Base-by-base conservation (phyloP, 805 yeast genomes). In the Sugiyamaella mastotermitis region DNA sequence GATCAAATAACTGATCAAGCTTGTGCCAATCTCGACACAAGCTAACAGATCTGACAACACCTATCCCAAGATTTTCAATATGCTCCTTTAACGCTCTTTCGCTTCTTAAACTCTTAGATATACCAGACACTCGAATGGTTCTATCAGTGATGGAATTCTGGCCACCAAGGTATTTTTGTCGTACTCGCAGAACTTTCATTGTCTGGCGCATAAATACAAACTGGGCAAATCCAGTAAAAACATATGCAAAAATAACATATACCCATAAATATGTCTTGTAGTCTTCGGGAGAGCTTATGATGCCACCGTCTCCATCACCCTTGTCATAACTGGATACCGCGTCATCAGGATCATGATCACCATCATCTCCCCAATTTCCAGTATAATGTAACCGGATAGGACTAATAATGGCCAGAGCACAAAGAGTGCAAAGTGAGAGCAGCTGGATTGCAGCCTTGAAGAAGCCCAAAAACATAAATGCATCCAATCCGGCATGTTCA, bases 401-500 rank as follows among this genome's bases (percentile, higher is more conserved):
- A 1, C 94, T 81, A 15, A 90, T 82, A 2, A 90, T 69, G 4
- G 76, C 63, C 7, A 83, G 64, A 1, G 95, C 87, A 51, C 84
- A 75, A 2, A 83, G 41, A 33, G 84, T 71, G 53, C 87, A 80
- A 1, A 74, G 61, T 2, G 74, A 60, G 17, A 90, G 60, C 6
- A 84, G 64, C 55, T 76, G 76, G 34, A 88, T 83, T 44, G 92
- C 74, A 83, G 87, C 84, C 44, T 83, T 80, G 71, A 92, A 92
- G 57, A 90, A 88, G 3, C 87, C 87, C 22, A 90, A 62, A 53
- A 84, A 90, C 33, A 92, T 97, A 61, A 74, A 87, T 0, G 97
- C 97, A 62, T 90, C 98, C 31, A 90, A 62, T 0, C 98, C 98
- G 2, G 97, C 95, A 52, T 80, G 81, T 44, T 86, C 90, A 35